These are phyloP conservation scores for Microcyclospora pomicola DNA, from an alignment of 2,329 filamentous ascomycete genomes.

Conservation along the genomic window DNA sequence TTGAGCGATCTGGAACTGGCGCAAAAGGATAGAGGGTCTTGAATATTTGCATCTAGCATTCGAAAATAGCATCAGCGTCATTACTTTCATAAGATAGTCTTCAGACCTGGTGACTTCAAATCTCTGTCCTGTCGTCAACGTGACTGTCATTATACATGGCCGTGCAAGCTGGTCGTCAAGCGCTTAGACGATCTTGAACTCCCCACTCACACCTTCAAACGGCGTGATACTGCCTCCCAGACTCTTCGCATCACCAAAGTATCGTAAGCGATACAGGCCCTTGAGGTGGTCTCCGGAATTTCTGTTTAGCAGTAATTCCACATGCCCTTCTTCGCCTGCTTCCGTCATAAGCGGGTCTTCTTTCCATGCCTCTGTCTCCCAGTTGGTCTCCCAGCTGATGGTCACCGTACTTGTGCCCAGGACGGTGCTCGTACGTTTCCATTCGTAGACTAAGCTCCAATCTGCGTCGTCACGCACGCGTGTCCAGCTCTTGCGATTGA, in stretches of 20 bases:
- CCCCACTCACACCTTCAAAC: constrained; percentile 55
- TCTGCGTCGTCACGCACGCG: constrained; percentile 59
- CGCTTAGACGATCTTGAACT: constrained; percentile 31
- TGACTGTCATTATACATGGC: too few relatives aligned
- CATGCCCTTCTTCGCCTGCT: constrained; percentile 3
- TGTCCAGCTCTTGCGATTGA: constrained; percentile 41
- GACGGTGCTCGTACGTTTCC: constrained; percentile 57
- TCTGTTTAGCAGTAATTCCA: constrained; percentile 17
- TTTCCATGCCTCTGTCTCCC: constrained; percentile 32
- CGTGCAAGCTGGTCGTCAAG: too few relatives aligned
- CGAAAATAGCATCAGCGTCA: too few relatives aligned
- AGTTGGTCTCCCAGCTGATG: constrained; percentile 61
- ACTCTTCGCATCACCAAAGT: constrained; percentile 71
- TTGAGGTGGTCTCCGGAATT: constrained; percentile 14
- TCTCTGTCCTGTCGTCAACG: too few relatives aligned
- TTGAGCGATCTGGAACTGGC: too few relatives aligned
- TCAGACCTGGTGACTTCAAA: too few relatives aligned
- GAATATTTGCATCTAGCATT: too few relatives aligned
- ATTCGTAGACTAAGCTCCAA: constrained; percentile 71
- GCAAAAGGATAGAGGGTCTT: too few relatives aligned
- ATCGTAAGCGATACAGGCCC: constrained; percentile 66
- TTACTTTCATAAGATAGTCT: too few relatives aligned
- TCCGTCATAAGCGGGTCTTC: constrained; percentile 21
- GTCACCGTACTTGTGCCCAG: constrained; percentile 65
- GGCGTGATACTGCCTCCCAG: constrained; percentile 46